Evolutionary conservation across 208 protist genomes (phyloP).

Genomic region (Leishmania tropica): DNA sequence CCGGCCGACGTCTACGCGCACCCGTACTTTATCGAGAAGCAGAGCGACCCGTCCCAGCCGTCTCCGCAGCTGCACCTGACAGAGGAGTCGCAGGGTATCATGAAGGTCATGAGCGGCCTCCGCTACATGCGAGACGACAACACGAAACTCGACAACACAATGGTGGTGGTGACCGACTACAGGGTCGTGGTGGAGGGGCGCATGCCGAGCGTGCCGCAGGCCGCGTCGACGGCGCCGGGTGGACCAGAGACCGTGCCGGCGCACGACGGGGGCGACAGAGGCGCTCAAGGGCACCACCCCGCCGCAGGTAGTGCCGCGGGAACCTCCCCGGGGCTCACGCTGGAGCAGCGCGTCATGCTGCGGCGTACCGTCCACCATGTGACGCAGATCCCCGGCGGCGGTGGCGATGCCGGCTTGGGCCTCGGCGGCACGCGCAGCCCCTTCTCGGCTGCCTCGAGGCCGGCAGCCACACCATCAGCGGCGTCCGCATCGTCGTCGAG

Average conservation of each 20-base stretch:
- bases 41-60: conserved; percentile 80
- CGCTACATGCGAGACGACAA: conserved; percentile 86
- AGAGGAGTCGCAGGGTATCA: conserved; percentile 82
- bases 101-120: conserved; percentile 80
- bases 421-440: conserved; percentile 14
- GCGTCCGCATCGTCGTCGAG: not conserved
- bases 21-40: conserved; percentile 88
- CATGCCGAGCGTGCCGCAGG: conserved; percentile 44
- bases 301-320: conserved; percentile 2
- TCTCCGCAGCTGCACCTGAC: conserved; percentile 88
- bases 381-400: conserved; percentile 11
- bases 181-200: conserved; percentile 43
- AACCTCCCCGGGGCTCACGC: conserved; percentile 1
- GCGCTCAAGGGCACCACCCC: not conserved
- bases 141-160: conserved; percentile 83
- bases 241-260: conserved; percentile 12
- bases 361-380: conserved; percentile 21
- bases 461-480: not conserved
- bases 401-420: conserved; percentile 13
- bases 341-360: conserved; percentile 29
- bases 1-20: conserved; percentile 84
- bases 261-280: not conserved
- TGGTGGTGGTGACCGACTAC: conserved; percentile 79
- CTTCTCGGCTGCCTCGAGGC: not conserved
- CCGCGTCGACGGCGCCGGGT: conserved; percentile 6